Conservation (phyloP, 1,284 basidiomycete species). For the Lentinus polychrous region DNA sequence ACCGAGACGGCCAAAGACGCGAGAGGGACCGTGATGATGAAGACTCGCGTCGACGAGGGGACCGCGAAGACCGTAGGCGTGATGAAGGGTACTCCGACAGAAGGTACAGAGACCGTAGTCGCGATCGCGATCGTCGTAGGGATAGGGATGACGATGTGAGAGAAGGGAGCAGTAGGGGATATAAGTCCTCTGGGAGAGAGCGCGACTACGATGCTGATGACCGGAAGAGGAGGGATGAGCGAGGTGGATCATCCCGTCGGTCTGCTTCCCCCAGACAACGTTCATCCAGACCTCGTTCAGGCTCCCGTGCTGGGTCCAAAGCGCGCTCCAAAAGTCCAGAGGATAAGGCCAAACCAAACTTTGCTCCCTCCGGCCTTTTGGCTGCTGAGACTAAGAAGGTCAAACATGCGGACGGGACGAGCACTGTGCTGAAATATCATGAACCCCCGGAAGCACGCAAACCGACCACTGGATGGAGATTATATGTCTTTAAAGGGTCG, state of each 20-base stretch:
- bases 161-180: constrained; percentile 16
- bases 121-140: constrained; percentile 1
- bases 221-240: constrained; percentile 10
- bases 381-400: constrained; percentile 94
- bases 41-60: constrained; percentile 26
- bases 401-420: constrained; percentile 64
- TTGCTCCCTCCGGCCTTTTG: constrained; percentile 81
- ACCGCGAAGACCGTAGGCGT: constrained; percentile 27
- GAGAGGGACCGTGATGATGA: constrained; percentile 8
- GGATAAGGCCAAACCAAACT: constrained; percentile 81
- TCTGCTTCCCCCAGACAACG: constrained; percentile 49
- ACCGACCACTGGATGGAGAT: constrained; percentile 82
- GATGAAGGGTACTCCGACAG: constrained; percentile 3
- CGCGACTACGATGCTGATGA: constrained; percentile 12
- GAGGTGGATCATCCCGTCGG: constrained; percentile 37
- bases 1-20: constrained; percentile 30
- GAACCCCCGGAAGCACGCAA: constrained; percentile 98
- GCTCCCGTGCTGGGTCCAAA: constrained; percentile 23
- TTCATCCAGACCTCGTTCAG: constrained; percentile 28
- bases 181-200: constrained; percentile 8
- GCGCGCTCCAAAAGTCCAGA: constrained; percentile 30
- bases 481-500: constrained; percentile 95
- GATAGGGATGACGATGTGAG: constrained; percentile 12
- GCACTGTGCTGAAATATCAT: constrained; percentile 94
- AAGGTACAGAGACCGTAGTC: constrained; percentile 7